A percentile compares a stretch with the other conserved stretches of the same genome.
Evolutionary conservation across 2,329 filamentous ascomycete species (phyloP).

Genomic region (Hirsutella minnesotensis): DNA sequence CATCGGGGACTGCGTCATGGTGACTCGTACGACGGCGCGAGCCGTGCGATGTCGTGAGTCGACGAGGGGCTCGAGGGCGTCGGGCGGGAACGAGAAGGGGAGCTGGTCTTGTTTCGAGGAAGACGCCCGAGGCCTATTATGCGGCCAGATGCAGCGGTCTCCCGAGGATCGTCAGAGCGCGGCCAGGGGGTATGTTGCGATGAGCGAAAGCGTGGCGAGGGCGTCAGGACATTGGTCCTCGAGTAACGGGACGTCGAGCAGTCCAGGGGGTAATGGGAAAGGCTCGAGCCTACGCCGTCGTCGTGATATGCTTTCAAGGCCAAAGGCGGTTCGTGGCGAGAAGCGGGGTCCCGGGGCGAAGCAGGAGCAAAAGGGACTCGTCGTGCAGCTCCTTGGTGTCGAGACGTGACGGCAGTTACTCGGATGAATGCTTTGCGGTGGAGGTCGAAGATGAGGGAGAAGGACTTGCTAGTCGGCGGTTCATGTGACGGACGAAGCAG

Average conservation of each 20-base stretch:
- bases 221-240: no score
- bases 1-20: constrained; percentile 84
- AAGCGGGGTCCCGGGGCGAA: not conserved
- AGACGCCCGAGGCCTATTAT: constrained; percentile 10
- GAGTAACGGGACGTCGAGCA: no score
- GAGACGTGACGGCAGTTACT: no score
- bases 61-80: not conserved
- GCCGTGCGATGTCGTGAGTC: not conserved
- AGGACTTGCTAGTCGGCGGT: not conserved
- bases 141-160: constrained; percentile 13
- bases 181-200: no score
- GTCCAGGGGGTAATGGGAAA: no score
- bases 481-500: not conserved
- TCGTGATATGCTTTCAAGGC: no score
- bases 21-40: constrained; percentile 7
- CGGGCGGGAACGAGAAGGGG: not conserved
- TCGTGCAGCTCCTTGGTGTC: not conserved
- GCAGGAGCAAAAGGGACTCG: not conserved
- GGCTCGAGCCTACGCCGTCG: no score
- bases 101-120: constrained; percentile 10
- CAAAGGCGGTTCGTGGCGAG: no score
- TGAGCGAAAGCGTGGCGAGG: no score
- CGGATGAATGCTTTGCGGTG: no score
- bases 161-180: not conserved
- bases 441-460: not conserved